Evolutionary conservation across 139 green algal species (phyloP).

Genomic region (Micractinium conductrix): DNA sequence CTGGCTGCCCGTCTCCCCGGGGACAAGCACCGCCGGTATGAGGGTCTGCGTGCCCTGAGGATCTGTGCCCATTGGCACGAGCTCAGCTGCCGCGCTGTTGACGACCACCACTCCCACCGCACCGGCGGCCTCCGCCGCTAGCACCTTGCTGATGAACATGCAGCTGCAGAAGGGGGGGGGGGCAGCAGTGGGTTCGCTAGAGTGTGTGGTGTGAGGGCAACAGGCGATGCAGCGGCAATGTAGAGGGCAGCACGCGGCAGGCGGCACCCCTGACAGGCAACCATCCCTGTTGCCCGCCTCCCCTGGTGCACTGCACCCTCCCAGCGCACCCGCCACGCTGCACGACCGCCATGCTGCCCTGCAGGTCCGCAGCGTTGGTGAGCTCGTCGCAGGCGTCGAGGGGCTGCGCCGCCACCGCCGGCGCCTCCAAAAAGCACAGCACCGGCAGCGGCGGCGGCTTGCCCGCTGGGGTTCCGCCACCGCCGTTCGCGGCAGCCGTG

Average conservation of each 20-base stretch:
- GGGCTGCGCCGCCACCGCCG: conserved; percentile 43
- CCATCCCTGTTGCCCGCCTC: not conserved
- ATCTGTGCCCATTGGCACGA: conserved; percentile 33
- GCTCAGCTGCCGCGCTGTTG: conserved; percentile 30
- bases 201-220: not conserved
- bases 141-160: not conserved
- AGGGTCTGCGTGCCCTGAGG: not conserved
- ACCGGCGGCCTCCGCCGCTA: conserved; percentile 43
- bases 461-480: too few relatives aligned
- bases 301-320: too few relatives aligned
- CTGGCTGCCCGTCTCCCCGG: not conserved
- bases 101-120: conserved; percentile 57
- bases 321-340: conserved; percentile 46
- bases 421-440: conserved; percentile 18
- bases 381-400: conserved; percentile 47
- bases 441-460: not conserved
- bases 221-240: not conserved
- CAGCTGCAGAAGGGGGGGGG: not conserved
- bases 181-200: not conserved
- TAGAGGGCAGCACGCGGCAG: not conserved
- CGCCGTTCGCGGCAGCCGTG: not conserved
- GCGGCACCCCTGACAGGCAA: not conserved
- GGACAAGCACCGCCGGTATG: conserved; percentile 26
- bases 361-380: conserved; percentile 17
- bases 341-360: conserved; percentile 56